Evolutionary conservation across 2,329 filamentous ascomycete genomes (phyloP).

Genomic region (Botrytis pseudocinerea): DNA sequence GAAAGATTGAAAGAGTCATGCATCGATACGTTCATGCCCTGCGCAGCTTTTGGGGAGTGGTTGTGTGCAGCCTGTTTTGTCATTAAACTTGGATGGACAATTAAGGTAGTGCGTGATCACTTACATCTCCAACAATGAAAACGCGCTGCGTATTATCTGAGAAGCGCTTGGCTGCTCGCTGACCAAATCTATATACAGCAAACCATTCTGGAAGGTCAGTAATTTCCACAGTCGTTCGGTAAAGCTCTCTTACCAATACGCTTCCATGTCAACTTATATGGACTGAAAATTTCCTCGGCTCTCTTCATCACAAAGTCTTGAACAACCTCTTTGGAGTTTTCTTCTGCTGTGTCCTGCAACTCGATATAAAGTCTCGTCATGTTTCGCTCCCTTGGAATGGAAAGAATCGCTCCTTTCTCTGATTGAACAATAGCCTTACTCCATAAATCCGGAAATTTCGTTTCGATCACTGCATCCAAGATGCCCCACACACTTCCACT

Average conservation of each 20-base stretch:
- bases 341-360: constrained; percentile 51
- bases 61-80: constrained; percentile 52
- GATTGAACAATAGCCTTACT: constrained; percentile 58
- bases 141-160: constrained; percentile 53
- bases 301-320: constrained; percentile 71
- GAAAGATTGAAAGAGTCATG: constrained; percentile 64
- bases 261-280: constrained; percentile 59
- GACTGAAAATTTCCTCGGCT: constrained; percentile 60
- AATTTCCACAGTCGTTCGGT: constrained; percentile 29
- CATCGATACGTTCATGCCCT: constrained; percentile 59
- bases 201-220: constrained; percentile 66
- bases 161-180: constrained; percentile 60
- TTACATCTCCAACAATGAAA: constrained; percentile 54
- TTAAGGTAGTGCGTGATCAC: constrained; percentile 38
- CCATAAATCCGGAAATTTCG: constrained; percentile 60
- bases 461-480: constrained; percentile 47
- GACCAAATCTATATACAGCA: constrained; percentile 59
- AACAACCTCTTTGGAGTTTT: constrained; percentile 45
- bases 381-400: constrained; percentile 62
- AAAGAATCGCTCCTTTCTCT: constrained; percentile 56
- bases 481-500: constrained; percentile 60
- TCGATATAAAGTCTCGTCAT: constrained; percentile 66
- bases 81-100: neutral
- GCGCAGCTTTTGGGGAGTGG: constrained; percentile 63
- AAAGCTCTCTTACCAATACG: constrained; percentile 71